Percentiles rank a stretch among this genome's conserved stretches.
These are phyloP conservation scores for Curvularia lunata DNA, from an alignment of 2,329 filamentous ascomycete genomes.

Conservation along the genomic window DNA sequence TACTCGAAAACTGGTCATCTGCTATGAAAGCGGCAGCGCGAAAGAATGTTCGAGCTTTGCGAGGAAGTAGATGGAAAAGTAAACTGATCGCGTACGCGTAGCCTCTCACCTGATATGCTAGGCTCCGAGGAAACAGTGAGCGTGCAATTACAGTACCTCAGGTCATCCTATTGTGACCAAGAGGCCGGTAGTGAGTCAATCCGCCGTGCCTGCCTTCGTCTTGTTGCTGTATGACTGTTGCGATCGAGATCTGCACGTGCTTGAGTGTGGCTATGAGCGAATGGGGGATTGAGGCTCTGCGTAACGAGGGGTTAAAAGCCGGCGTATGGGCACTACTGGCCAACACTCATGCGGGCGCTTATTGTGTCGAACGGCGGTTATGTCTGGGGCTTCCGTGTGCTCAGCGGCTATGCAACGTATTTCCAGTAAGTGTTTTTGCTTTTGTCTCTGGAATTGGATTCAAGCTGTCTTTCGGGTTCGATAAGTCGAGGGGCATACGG, in stretches of 20 bases:
- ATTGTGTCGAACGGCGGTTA: slow-evolving; percentile 8
- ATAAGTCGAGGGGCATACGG: slow-evolving; percentile 19
- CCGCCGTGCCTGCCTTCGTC: background rate
- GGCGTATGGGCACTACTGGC: slow-evolving; percentile 15
- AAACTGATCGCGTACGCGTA: background rate
- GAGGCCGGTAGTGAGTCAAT: slow-evolving; percentile 1
- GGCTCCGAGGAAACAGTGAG: slow-evolving; percentile 1
- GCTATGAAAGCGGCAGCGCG: background rate
- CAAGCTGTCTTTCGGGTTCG: background rate
- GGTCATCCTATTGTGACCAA: background rate
- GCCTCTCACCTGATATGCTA: background rate
- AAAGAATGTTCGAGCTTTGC: background rate
- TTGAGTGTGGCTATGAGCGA: slow-evolving; percentile 4
- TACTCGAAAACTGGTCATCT: background rate
- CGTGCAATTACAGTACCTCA: background rate
- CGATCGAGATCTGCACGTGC: slow-evolving; percentile 20
- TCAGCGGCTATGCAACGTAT: slow-evolving; percentile 10
- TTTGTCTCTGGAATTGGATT: background rate
- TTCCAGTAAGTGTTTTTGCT: slow-evolving; percentile 13
- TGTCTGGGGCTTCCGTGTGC: slow-evolving; percentile 3
- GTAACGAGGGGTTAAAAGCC: slow-evolving; percentile 27
- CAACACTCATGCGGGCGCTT: slow-evolving; percentile 20
- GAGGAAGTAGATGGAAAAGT: background rate
- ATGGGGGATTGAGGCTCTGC: slow-evolving; percentile 31
- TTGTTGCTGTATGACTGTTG: slow-evolving; percentile 11